These are phyloP conservation scores for Hypoxylon lenormandii DNA, from an alignment of 495 filamentous ascomycete species.

Conservation along the genomic window DNA sequence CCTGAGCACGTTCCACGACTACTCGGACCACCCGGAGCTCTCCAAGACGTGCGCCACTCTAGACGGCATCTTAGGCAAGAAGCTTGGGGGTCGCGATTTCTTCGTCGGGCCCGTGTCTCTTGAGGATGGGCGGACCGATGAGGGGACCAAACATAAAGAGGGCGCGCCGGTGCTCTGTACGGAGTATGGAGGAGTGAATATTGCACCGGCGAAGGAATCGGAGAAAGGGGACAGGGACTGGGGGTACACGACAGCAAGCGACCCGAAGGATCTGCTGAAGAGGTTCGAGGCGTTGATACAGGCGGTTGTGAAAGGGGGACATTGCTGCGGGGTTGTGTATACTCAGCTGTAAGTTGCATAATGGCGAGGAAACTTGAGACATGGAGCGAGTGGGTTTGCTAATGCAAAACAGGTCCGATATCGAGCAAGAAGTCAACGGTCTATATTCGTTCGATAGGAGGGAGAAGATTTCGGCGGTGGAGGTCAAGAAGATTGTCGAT, in stretches of 20 bases:
- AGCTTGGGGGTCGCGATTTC: constrained; percentile 59
- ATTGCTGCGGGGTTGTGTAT: constrained; percentile 52
- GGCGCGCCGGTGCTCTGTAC: constrained; percentile 68
- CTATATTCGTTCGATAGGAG: constrained; percentile 71
- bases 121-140: constrained; percentile 48
- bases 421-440: constrained; percentile 74
- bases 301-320: constrained; percentile 46
- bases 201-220: constrained; percentile 57
- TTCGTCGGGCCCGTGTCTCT: constrained; percentile 60
- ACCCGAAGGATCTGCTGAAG: constrained; percentile 48
- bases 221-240: constrained; percentile 48
- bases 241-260: constrained; percentile 55
- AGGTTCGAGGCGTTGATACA: constrained; percentile 46
- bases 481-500: constrained; percentile 52
- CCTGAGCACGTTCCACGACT: constrained; percentile 72
- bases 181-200: constrained; percentile 72
- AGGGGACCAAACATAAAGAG: constrained; percentile 58
- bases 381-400: constrained; percentile 6
- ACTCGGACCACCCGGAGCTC: constrained; percentile 63
- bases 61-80: constrained; percentile 60
- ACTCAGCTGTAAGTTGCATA: constrained; percentile 50
- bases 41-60: constrained; percentile 60
- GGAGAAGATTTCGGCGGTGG: constrained; percentile 55
- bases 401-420: constrained; percentile 59
- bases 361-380: background rate